Evolutionary conservation across 1,284 basidiomycete species (phyloP).

Genomic region (Rhodotorula sp.): DNA sequence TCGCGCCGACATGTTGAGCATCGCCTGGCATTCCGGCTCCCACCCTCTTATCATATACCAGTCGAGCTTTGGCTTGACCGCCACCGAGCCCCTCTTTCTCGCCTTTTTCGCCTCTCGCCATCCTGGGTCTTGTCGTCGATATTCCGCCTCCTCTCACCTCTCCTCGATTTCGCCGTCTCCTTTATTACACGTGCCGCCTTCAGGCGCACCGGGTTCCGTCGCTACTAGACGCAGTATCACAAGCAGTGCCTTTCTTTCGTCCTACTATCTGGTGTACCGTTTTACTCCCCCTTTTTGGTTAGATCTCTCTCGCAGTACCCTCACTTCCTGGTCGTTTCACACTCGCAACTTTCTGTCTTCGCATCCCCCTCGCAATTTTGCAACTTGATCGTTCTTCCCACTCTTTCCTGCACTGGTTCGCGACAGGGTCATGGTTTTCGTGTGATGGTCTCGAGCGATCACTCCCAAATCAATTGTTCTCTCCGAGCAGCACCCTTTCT

Average conservation of each 20-base stretch:
- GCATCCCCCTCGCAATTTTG: background rate
- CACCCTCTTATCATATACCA: background rate
- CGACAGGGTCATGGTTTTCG: background rate
- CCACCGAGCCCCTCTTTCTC: background rate
- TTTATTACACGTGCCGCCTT: background rate
- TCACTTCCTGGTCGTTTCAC: background rate
- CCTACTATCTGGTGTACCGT: conserved; percentile 1
- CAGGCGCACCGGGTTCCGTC: background rate
- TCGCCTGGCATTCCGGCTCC: background rate
- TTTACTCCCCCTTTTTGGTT: conserved; percentile 1
- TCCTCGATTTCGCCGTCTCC: background rate
- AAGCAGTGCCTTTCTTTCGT: background rate
- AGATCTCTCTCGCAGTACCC: background rate
- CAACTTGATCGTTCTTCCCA: background rate
- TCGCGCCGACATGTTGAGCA: background rate
- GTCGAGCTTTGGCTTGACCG: background rate
- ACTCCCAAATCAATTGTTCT: too few relatives aligned
- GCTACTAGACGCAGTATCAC: conserved; percentile 4
- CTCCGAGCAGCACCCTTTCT: too few relatives aligned
- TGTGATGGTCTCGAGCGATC: too few relatives aligned
- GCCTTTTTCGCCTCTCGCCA: background rate
- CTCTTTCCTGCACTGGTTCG: background rate
- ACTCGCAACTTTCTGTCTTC: background rate
- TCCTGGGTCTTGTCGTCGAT: background rate
- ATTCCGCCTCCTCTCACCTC: background rate